These are phyloP conservation scores for Mortierella sp. DNA, from an alignment of 371 early-diverging fungal genomes.

Conservation along the genomic window DNA sequence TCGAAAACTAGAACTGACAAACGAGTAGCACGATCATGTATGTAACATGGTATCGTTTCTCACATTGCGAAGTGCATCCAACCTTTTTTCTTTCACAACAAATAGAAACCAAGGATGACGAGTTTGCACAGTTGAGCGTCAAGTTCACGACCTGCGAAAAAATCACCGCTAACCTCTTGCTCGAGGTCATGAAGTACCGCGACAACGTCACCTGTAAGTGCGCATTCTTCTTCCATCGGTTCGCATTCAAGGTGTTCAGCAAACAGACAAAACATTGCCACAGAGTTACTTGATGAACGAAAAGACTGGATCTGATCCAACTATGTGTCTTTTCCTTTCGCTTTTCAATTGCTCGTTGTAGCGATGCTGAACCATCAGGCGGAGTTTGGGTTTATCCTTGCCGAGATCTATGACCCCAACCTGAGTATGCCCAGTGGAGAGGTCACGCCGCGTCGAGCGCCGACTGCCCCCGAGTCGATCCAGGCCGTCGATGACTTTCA, in stretches of 20 bases:
- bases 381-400: slow-evolving; percentile 73
- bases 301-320: background rate
- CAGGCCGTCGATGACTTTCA: slow-evolving; percentile 77
- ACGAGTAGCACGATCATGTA: background rate
- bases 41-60: background rate
- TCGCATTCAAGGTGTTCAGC: background rate
- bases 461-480: slow-evolving; percentile 70
- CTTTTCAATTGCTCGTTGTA: slow-evolving; percentile 15
- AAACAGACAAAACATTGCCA: background rate
- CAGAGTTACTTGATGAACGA: background rate
- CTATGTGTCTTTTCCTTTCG: slow-evolving; percentile 10
- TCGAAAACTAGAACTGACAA: background rate
- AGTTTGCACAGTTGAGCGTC: slow-evolving; percentile 73
- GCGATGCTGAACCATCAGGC: slow-evolving; percentile 79
- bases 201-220: slow-evolving; percentile 75
- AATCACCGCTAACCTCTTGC: slow-evolving; percentile 67
- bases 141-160: slow-evolving; percentile 71
- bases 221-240: background rate
- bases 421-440: slow-evolving; percentile 57
- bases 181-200: slow-evolving; percentile 81
- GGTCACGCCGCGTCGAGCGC: slow-evolving; percentile 61
- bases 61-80: background rate
- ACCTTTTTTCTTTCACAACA: background rate
- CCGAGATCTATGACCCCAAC: slow-evolving; percentile 69
- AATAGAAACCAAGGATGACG: slow-evolving; percentile 77